Percentiles rank a stretch among this genome's conserved stretches.
Evolutionary conservation across 2,329 filamentous ascomycete species (phyloP).

Genomic region (Hypomyces perniciosus): DNA sequence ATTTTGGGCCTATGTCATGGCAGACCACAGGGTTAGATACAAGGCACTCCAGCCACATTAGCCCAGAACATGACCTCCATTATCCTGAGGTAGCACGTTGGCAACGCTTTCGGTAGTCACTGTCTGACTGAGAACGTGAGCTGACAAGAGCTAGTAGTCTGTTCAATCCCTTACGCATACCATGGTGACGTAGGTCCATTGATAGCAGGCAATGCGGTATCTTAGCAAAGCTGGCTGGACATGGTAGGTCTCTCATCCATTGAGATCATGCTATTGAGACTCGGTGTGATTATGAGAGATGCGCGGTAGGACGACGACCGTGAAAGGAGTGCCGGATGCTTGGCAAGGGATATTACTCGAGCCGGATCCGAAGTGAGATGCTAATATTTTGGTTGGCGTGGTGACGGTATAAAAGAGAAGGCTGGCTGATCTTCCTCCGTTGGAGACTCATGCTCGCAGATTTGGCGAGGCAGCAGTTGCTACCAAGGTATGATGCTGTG

Average conservation of each 20-base stretch:
- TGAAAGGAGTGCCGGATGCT: no score
- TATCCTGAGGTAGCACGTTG: slow-evolving; percentile 43
- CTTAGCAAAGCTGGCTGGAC: slow-evolving; percentile 35
- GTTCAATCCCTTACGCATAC: background rate
- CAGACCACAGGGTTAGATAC: slow-evolving; percentile 67
- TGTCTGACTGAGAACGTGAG: slow-evolving; percentile 15
- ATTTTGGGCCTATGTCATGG: slow-evolving; percentile 35
- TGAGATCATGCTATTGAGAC: background rate
- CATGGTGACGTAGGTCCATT: slow-evolving; percentile 74
- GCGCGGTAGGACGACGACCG: no score
- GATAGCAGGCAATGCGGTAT: slow-evolving; percentile 47
- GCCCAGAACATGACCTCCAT: slow-evolving; percentile 71
- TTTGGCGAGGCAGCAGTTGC: background rate
- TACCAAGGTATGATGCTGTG: slow-evolving; percentile 14
- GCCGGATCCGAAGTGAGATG: background rate
- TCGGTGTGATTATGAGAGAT: background rate
- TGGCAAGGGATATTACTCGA: background rate
- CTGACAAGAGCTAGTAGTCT: background rate
- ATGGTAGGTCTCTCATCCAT: slow-evolving; percentile 4
- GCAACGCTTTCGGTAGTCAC: slow-evolving; percentile 52
- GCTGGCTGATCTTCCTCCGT: slow-evolving; percentile 27
- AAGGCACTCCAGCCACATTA: slow-evolving; percentile 62
- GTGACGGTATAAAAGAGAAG: slow-evolving; percentile 21
- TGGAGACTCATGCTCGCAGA: slow-evolving; percentile 33
- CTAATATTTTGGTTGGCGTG: slow-evolving; percentile 3